Evolutionary conservation across 495 filamentous ascomycete genomes (phyloP), one percentile per base, ranked within the genome.

Genomic region (Xylaria venustula): DNA sequence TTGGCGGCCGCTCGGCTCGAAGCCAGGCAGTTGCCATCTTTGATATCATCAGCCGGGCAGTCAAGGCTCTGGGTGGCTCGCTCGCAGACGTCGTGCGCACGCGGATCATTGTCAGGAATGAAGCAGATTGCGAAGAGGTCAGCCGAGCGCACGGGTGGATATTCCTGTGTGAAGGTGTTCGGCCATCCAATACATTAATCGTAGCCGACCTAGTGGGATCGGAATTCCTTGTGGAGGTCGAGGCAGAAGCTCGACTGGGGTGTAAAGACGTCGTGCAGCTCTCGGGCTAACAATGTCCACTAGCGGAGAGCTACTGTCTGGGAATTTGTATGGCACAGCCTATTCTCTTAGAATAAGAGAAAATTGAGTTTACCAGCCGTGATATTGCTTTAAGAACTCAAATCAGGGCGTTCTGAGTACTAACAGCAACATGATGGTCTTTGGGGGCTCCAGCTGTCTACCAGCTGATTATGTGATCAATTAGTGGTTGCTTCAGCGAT

Each of bases 61-160:
- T 65, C 28, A 62, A 62, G 22, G 48, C 40, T 7, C 49, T 65
- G n/a, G 63, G 63, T 7, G 59, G 59, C 41, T 28, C 48, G 7
- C 48, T 66, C 14, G 54, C 64, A 8, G 54, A 62, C 32, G 64
- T 66, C 7, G 59, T 60, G 17, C 64, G 64, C 20, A 66, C 59
- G 32, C 45, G 59, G 40, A 12, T 66, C 30, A 45, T 60, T 30
- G 40, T 66, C 42, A 61, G 42, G 15, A 37, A 58, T 14, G 59
- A 54, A 32, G 37, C 51, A 14, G 52, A 62, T 44, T 62, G 54
- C 49, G 60, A 66, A 40, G 40, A 32, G 14, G 64, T 66, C 47
- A 63, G 59, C 22, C 48, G 32, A n/a, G 64, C 54, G 11, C 64
- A 62, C 37, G 64, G 64, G 0, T 55, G 54, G 60, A 54, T 45